Evolutionary conservation across 2,329 filamentous ascomycete genomes (phyloP), one percentile per base, ranked within the genome.

Genomic region (Aureobasidium sp.): DNA sequence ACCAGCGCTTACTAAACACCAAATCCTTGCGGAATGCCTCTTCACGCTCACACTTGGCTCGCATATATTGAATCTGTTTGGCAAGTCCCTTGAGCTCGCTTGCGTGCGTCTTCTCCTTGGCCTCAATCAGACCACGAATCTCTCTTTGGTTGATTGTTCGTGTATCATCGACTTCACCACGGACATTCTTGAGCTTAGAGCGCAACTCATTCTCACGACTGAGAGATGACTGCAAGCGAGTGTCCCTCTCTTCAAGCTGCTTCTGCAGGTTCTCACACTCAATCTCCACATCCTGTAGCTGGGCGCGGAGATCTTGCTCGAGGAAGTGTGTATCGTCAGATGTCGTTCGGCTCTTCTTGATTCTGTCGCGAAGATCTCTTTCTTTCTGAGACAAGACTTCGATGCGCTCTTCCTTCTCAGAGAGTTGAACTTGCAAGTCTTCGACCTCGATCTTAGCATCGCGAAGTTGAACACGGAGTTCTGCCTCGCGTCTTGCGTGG

Each of bases 31-130:
- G 83, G 75, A 97, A 87, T 55, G 83, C 84, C 67, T 90, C 85
- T 75, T 97, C 93, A 37, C 94, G 84, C 71, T 85, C 82, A 77
- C 89, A 89, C 59, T 88, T 85, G 2, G 90, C 90, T 69, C 91
- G 86, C 73, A 97, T 85, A 86, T 90, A 97, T 69, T 91, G 84
- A 72, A 97, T 93, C 76, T 97, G 92, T 76, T 94, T 89, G 59
- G 85, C 84, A 71, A 97, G 81, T 21, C 93, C 93, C 67, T 86
- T 85, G 59, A 97, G 78, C 76, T 95, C 90, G 73, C 86, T 86
- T 68, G 81, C 78, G 72, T 94, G 90, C 48, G 83, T 79, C 66
- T 84, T 84, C 69, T 91, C 86, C 49, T 87, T 85, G 15, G 30
- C 30, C 21, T 65, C 63, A 4, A 64, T 53, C 50, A 65, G 61